Evolutionary conservation across 2,329 filamentous ascomycete species (phyloP).

Genomic region (Bipolaris bicolor): DNA sequence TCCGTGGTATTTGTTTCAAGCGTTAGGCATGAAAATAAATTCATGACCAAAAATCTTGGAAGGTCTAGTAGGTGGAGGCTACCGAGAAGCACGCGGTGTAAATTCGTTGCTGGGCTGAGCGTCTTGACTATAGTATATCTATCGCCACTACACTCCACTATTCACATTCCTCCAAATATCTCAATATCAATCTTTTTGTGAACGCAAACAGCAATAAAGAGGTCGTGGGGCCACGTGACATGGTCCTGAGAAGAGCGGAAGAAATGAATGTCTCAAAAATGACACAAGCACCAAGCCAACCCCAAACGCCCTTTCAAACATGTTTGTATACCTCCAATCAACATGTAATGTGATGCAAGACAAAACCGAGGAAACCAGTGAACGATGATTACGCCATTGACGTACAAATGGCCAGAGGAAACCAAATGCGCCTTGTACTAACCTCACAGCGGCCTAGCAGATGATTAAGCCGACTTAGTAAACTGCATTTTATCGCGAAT

Average conservation of each 20-base stretch:
- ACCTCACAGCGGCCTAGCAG: background rate
- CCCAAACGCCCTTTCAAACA: no score
- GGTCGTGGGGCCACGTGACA: background rate
- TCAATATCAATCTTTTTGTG: background rate
- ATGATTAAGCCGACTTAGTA: slow-evolving; percentile 5
- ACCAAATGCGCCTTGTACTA: background rate
- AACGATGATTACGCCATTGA: background rate
- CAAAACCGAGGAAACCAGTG: background rate
- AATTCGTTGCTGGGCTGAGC: no score
- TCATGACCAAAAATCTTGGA: no score
- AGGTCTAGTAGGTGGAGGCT: no score
- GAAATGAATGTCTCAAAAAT: background rate
- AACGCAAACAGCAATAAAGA: background rate
- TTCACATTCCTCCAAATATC: background rate
- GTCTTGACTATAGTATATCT: no score
- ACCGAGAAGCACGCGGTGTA: no score
- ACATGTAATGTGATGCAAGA: background rate
- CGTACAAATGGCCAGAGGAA: background rate
- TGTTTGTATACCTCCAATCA: background rate
- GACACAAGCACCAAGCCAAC: background rate
- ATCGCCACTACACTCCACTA: no score
- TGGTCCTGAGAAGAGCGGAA: background rate
- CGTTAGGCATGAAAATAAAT: no score
- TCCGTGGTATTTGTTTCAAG: no score
- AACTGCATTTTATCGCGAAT: background rate